Base-by-base conservation (phyloP, 352 stramenopile genomes). In the Plasmopara muralis region DNA sequence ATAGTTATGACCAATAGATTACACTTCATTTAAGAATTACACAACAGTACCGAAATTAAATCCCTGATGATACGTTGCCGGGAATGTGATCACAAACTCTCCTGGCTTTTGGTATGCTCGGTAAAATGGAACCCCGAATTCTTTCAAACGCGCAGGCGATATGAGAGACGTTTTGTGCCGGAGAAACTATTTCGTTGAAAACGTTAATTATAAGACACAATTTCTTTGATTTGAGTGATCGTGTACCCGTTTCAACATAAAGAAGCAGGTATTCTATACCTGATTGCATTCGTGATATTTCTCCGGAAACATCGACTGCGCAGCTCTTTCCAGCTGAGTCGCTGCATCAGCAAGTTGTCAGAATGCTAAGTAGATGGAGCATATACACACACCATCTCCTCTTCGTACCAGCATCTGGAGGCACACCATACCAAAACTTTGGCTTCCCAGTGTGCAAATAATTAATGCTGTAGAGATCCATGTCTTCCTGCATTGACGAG, bases 391-490 rank as follows among this genome's bases (percentile, higher is more conserved):
- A 50, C 31, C 45, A 42, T 13, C 10, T 43, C 45, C 43, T 47
- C 28, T 46, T 41, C 47, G 55, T 64, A 84, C 73, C 79, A 50
- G 74, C 64, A 37, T 75, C 53, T 20, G 88, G 86, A 42, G 87
- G 87, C 4, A 97, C 73, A 1, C 73, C 73, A 62, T 97, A 97
- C 91, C 91, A 97, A 60, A 93, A 94, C 68, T 97, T 97, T 42
- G 89, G 85, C 16, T 87, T 91, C 35, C 91, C 91, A 8, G 69
- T 85, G 72, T 97, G 91, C 9, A 97, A 38, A 60, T 96, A 97
- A 68, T 97, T 97, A 62, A 97, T 96, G 42, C 83, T 96, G 67
- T 89, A 96, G 6, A 97, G 61, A 57, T 97, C 91, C 73, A 97
- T 95, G 57, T 97, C 91, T 65, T 97, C 91, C 78, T 89, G 38